A percentile compares a stretch with the other conserved stretches of the same genome.
These are phyloP conservation scores for Coemansia sp. DNA, from an alignment of 192 early-diverging fungal genomes.

Conservation along the genomic window DNA sequence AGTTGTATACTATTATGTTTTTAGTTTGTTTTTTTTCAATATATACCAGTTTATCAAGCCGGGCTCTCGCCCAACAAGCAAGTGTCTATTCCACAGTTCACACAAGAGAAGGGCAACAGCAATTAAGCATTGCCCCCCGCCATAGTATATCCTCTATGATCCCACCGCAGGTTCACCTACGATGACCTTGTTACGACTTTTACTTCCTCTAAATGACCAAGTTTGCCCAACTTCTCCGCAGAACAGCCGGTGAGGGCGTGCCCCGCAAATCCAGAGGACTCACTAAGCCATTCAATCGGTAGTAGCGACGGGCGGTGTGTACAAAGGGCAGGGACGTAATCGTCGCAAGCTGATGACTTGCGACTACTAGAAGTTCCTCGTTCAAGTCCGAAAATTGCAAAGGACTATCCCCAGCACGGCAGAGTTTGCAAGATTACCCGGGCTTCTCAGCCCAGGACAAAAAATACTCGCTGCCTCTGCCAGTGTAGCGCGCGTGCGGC, in stretches of 20 bases:
- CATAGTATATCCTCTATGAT: conserved; percentile 53
- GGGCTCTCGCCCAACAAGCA: not conserved
- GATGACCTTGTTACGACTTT: conserved; percentile 82
- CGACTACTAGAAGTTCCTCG: conserved; percentile 81
- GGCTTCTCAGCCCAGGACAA: conserved; percentile 52
- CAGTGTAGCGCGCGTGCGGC: conserved; percentile 82
- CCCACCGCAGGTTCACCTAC: conserved; percentile 76
- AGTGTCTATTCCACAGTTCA: too few species aligned
- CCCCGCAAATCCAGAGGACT: conserved; percentile 65
- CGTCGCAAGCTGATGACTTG: conserved; percentile 77
- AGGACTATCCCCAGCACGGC: conserved; percentile 78
- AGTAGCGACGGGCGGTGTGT: conserved; percentile 78
- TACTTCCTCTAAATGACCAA: conserved; percentile 89
- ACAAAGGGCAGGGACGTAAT: conserved; percentile 82
- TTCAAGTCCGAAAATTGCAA: conserved; percentile 80
- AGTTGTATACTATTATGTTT: conserved; percentile 50
- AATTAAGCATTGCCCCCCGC: not conserved
- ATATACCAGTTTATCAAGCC: not conserved
- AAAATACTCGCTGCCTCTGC: conserved; percentile 68
- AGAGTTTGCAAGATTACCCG: conserved; percentile 75
- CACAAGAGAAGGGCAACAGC: not conserved
- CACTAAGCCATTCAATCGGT: conserved; percentile 85
- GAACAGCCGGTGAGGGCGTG: conserved; percentile 39
- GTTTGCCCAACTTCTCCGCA: conserved; percentile 71
- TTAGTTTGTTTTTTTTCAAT: conserved; percentile 9